Evolutionary conservation across 2,329 filamentous ascomycete species (phyloP), one percentile per base, ranked within the genome.

Genomic region (Blastomyces emzantsi): DNA sequence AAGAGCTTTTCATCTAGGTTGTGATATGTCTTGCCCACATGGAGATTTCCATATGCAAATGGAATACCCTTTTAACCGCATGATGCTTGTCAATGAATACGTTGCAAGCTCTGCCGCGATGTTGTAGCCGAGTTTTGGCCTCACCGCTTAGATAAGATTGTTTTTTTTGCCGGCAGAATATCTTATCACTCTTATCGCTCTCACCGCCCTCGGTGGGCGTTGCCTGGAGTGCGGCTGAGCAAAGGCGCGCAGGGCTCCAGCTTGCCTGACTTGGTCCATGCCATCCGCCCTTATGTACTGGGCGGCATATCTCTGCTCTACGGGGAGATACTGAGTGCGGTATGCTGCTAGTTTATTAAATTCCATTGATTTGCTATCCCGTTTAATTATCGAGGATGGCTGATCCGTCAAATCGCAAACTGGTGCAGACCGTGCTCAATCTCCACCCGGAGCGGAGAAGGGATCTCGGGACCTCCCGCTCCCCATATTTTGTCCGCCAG

Each of bases 381-480:
- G n/a, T 5, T 11, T 19, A 59, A 28, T 17, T 33, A 7, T 25
- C 7, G 2, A 36, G 25, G 28, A 67, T 65, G 64, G 19, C 66
- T n/a, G 61, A 62, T 41, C 57, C 43, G 9, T 22, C 55, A 3
- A 59, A 56, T 8, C 43, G 57, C 47, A 65, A 59, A 47, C 59
- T 69, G 63, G 64, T 66, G 41, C 68, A 69, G 60, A 66, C 67
- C 28, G 57, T 64, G 43, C 64, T 69, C n/a, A 68, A 68, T 61
- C 68, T 69, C 28, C 56, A 51, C 56, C 55, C 66, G 39, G 61
- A 58, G 52, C 51, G 59, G 30, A 62, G 52, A 47, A 62, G 51
- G 43, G 52, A 57, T 28, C 22, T 45, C 11, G 41, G 47, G n/a
- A 17, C 11, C 41, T 58, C 39, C 41, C 52, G 15, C 30, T 58